A percentile compares a stretch with the other conserved stretches of the same genome.
Evolutionary conservation across 2,329 filamentous ascomycete genomes (phyloP).

Genomic region (Periglandula ipomoeae): DNA sequence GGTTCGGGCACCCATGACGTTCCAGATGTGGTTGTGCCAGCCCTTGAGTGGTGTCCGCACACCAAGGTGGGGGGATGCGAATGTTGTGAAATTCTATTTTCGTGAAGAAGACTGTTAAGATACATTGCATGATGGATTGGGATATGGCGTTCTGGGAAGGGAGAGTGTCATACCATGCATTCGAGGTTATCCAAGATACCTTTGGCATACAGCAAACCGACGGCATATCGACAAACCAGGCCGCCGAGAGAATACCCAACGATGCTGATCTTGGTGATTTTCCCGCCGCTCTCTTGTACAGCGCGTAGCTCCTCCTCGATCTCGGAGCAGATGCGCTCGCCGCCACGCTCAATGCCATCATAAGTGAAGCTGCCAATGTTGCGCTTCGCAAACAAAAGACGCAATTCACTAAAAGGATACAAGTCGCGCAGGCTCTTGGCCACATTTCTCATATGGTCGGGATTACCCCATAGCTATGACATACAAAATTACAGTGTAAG

Average conservation of each 20-base stretch:
- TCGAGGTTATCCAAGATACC: conserved; percentile 71
- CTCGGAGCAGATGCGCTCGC: conserved; percentile 57
- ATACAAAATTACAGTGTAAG: neutral
- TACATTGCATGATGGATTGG: too few species aligned
- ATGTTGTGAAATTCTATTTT: conserved; percentile 77
- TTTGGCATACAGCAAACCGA: conserved; percentile 74
- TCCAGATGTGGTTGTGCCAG: conserved; percentile 61
- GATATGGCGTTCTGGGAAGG: too few species aligned
- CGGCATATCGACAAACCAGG: conserved; percentile 74
- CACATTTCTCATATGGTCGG: conserved; percentile 60
- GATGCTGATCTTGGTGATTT: conserved; percentile 74
- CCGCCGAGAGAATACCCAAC: conserved; percentile 88
- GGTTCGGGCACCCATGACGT: conserved; percentile 72
- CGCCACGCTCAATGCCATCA: conserved; percentile 59
- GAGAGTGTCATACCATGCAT: conserved; percentile 51
- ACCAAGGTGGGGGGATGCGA: conserved; percentile 78
- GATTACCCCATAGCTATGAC: conserved; percentile 66
- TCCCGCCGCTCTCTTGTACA: conserved; percentile 53
- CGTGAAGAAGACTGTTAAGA: neutral
- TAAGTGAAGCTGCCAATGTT: conserved; percentile 67
- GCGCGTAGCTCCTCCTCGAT: conserved; percentile 54
- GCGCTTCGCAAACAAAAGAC: conserved; percentile 62
- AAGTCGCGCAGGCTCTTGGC: conserved; percentile 54
- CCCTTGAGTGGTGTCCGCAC: conserved; percentile 61
- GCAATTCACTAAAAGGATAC: conserved; percentile 52